Evolutionary conservation across 2,329 filamentous ascomycete species (phyloP), one percentile per base, ranked within the genome.

Genomic region (Fusarium sp.): DNA sequence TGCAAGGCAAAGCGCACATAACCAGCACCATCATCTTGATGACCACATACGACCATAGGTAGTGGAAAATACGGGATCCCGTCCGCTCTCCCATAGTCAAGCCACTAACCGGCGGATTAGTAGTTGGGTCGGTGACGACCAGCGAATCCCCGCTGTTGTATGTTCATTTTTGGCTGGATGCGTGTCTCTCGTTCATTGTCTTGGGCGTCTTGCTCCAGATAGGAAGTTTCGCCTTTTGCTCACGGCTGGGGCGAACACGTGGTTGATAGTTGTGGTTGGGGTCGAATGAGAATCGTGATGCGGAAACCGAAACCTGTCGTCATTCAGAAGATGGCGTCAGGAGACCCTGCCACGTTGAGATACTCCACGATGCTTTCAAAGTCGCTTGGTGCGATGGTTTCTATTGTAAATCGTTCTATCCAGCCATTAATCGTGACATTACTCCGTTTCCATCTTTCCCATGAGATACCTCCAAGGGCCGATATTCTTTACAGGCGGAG

Each of bases 401-500:
- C 59, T 56, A 65, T 65, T 59, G 39, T 26, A 41, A 31, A 55
- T 48, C 38, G 54, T 64, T 72, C 68, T 74, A 69, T 59, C 47
- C 49, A 61, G 47, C 69, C 51, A 59, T 75, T 51, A 64, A 47
- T 74, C 39, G 51, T 61, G 45, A 72, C 31, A 57, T 44, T 33
- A 38, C 56, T 49, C 44, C 47, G 36, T 36, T 15, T 55, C 42
- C 42, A 56, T 36, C 44, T 57, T 11, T 41, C 52, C 31, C 22
- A 52, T 41, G n/a, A 28, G 39, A 41, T 26, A 42, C 24, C 24
- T 41, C 38, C 17, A 22, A 22, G 42, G 36, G 33, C 51, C 18
- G 39, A 26, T n/a, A 36, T 24, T 14, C 20, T 24, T 74, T 66
- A 90, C 74, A 91, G 81, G 69, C 86, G 85, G 75, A 91, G 81